phyloP scores from a whole-genome alignment of 2,329 filamentous ascomycete species.

The Sclerotinia borealis region DNA sequence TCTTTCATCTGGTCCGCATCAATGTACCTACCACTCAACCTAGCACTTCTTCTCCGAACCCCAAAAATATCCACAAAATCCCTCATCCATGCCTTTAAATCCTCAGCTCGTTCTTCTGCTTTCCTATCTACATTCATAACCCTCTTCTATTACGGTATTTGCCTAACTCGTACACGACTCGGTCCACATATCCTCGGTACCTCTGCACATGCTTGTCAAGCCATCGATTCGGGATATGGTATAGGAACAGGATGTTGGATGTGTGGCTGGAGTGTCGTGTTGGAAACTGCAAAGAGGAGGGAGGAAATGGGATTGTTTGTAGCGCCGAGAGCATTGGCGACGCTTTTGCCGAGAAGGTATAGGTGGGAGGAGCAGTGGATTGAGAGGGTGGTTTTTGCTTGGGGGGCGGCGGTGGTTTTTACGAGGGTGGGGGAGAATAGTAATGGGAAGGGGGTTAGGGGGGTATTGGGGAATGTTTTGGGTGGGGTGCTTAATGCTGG shows the following conservation, averaged over 20 bases:
- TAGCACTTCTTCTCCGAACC: constrained; percentile 51
- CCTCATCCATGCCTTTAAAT: constrained; percentile 35
- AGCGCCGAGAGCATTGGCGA: constrained; percentile 69
- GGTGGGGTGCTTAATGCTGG: neutral
- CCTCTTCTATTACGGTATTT: constrained; percentile 81
- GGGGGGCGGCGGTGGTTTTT: constrained; percentile 64
- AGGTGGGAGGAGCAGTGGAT: constrained; percentile 55
- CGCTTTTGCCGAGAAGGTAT: constrained; percentile 67
- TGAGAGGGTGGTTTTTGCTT: constrained; percentile 59
- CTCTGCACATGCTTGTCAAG: constrained; percentile 42
- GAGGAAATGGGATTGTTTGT: constrained; percentile 79
- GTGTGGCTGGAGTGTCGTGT: constrained; percentile 76
- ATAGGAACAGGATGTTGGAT: constrained; percentile 65
- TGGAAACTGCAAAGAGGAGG: constrained; percentile 59
- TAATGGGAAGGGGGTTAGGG: constrained; percentile 44
- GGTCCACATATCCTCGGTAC: constrained; percentile 62
- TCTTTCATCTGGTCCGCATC: constrained; percentile 70
- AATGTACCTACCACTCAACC: constrained; percentile 70
- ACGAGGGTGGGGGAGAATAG: constrained; percentile 56
- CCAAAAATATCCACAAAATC: constrained; percentile 42
- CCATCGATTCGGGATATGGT: constrained; percentile 58
- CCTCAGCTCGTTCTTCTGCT: constrained; percentile 63
- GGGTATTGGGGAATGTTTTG: constrained; percentile 59
- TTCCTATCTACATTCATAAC: constrained; percentile 74
- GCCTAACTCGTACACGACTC: constrained; percentile 65